Percentiles rank a stretch among this genome's conserved stretches.
These are phyloP conservation scores for Pythium dissotocum DNA, from an alignment of 352 stramenopile species.

Conservation along the genomic window DNA sequence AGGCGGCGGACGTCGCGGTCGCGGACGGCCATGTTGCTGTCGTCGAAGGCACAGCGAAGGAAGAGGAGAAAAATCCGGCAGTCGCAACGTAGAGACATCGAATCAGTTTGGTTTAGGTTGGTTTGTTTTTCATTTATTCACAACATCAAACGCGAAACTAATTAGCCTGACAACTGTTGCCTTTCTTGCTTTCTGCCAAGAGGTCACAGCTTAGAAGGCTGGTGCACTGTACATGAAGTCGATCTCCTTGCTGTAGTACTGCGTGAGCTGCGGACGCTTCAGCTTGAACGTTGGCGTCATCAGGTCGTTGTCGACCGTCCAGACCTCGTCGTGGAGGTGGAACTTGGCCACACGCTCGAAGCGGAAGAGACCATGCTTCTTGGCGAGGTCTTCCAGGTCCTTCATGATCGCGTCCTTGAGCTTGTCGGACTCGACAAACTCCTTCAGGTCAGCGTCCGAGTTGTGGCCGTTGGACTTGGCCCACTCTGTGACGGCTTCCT, in stretches of 20 bases:
- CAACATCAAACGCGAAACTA: slow-evolving; percentile 7
- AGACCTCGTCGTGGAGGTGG: slow-evolving; percentile 51
- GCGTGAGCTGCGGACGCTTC: slow-evolving; percentile 76
- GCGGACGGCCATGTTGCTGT: slow-evolving; percentile 28
- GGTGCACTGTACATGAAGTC: slow-evolving; percentile 49
- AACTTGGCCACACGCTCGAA: slow-evolving; percentile 94
- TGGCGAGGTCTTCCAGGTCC: slow-evolving; percentile 50
- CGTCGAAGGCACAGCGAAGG: slow-evolving; percentile 51
- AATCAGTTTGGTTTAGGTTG: not conserved
- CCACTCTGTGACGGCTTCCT: slow-evolving; percentile 41
- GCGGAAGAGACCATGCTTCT: slow-evolving; percentile 71
- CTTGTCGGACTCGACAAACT: slow-evolving; percentile 31
- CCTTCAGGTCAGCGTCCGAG: slow-evolving; percentile 16
- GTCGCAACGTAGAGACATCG: slow-evolving; percentile 25
- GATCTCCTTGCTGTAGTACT: slow-evolving; percentile 60
- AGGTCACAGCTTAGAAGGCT: slow-evolving; percentile 1
- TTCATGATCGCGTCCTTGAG: slow-evolving; percentile 41
- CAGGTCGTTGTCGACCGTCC: slow-evolving; percentile 92
- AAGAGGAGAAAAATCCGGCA: slow-evolving; percentile 49
- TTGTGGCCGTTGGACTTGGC: slow-evolving; percentile 45
- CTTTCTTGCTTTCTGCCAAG: too few species aligned
- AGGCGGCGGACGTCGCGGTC: slow-evolving; percentile 31
- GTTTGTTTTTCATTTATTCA: not conserved
- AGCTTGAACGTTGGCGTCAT: slow-evolving; percentile 97
- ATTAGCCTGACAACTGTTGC: not conserved